phyloP scores from a whole-genome alignment of 331 rosid genomes.

The Rhamnella rubrinervis region DNA sequence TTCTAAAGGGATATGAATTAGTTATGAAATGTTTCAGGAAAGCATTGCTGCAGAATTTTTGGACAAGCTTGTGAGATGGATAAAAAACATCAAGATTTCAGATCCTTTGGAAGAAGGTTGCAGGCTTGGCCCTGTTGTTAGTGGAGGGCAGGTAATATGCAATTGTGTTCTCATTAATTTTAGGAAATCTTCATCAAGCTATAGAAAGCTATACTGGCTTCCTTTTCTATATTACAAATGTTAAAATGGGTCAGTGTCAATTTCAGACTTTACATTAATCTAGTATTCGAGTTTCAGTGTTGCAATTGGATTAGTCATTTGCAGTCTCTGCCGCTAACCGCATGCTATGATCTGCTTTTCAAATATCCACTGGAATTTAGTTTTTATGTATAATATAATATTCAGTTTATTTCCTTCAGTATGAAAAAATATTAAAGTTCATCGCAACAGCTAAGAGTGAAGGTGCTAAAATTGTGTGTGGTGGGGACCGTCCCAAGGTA shows the following conservation, averaged over 20 bases:
- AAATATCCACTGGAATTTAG: conserved; percentile 7
- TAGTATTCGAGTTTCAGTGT: not conserved
- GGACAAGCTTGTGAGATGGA: conserved; percentile 70
- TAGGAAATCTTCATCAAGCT: not conserved
- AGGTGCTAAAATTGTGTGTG: conserved; percentile 84
- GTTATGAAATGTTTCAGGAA: conserved; percentile 55
- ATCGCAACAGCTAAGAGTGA: conserved; percentile 80
- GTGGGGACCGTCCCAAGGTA: conserved; percentile 96
- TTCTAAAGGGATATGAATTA: conserved; percentile 5
- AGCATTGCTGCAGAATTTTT: conserved; percentile 75
- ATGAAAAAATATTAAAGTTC: conserved; percentile 79
- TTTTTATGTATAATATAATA: conserved; percentile 32
- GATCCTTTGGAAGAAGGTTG: conserved; percentile 99
- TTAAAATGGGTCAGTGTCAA: not conserved
- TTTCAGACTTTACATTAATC: not conserved
- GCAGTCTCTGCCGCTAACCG: not conserved
- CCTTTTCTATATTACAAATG: no score
- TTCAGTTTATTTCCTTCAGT: conserved; percentile 49
- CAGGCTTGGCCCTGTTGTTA: conserved; percentile 96
- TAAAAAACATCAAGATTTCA: conserved; percentile 80
- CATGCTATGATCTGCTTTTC: not conserved
- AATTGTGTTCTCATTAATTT: conserved; percentile 16
- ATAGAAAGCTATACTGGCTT: no score
- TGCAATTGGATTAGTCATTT: not conserved
- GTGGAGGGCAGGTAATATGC: conserved; percentile 70